phyloP scores from a whole-genome alignment of 2,329 filamentous ascomycete genomes.

The Penicillium sp. region DNA sequence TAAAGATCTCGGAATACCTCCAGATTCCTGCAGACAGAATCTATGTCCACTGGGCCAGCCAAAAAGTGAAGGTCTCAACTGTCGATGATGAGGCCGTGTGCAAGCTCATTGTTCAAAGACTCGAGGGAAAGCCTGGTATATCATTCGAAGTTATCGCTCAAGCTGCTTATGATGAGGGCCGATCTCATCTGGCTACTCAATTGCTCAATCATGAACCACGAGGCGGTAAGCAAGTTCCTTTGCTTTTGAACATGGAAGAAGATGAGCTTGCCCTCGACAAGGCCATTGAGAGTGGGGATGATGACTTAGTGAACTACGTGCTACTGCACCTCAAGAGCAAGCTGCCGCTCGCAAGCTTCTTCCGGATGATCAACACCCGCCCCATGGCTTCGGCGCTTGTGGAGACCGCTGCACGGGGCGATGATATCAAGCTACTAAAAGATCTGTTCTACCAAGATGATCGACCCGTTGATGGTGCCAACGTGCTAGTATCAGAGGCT shows the following conservation, averaged over 20 bases:
- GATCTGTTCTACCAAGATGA: conserved; percentile 98
- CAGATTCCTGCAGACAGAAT: conserved; percentile 82
- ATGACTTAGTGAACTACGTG: conserved; percentile 86
- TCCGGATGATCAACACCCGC: conserved; percentile 80
- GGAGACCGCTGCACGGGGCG: conserved; percentile 73
- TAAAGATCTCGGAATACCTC: conserved; percentile 83
- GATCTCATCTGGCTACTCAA: conserved; percentile 81
- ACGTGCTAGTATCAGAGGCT: conserved; percentile 81
- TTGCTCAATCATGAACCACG: conserved; percentile 90
- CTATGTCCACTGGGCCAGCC: conserved; percentile 93
- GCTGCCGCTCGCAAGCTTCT: conserved; percentile 83
- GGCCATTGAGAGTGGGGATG: conserved; percentile 91
- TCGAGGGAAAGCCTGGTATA: conserved; percentile 84
- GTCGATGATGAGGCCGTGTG: conserved; percentile 88
- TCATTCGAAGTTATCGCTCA: conserved; percentile 93
- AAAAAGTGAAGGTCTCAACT: conserved; percentile 80
- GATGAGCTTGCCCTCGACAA: conserved; percentile 94
- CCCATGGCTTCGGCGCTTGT: conserved; percentile 85
- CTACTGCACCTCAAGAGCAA: conserved; percentile 85
- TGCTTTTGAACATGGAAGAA: conserved; percentile 91
- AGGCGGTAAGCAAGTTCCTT: conserved; percentile 90
- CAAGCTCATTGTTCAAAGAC: conserved; percentile 75
- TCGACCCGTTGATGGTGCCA: conserved; percentile 78
- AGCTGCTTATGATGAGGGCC: conserved; percentile 89
- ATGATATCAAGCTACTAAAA: conserved; percentile 80